Conservation (phyloP, 2,329 filamentous ascomycete species). For the Pseudocercospora pini-densiflorae region DNA sequence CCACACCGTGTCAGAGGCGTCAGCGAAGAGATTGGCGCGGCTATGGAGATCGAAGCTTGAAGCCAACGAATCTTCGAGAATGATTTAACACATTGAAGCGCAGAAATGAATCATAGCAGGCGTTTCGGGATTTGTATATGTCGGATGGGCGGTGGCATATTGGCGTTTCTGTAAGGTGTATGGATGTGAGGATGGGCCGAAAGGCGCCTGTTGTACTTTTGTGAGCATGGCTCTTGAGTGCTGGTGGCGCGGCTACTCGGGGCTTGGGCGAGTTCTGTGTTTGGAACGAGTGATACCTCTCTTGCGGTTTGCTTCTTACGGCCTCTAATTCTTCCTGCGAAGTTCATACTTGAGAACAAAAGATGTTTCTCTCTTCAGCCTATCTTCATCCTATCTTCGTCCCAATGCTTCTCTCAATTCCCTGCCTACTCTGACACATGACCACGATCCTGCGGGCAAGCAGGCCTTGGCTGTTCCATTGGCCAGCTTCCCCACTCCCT, state of each 20-base stretch:
- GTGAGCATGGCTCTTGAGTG: constrained; percentile 11
- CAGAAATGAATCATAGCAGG: neutral
- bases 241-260: constrained; percentile 24
- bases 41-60: constrained; percentile 38
- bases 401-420: neutral
- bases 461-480: neutral
- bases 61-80: neutral
- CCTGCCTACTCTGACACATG: neutral
- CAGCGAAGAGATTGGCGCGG: constrained; percentile 39
- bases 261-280: constrained; percentile 3
- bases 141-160: neutral
- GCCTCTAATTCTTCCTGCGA: constrained; percentile 5
- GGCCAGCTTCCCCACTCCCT: constrained; percentile 3
- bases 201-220: neutral
- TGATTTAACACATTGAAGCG: neutral
- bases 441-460: neutral
- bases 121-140: constrained; percentile 5
- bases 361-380: neutral
- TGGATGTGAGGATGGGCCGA: neutral
- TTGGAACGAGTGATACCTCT: constrained; percentile 8
- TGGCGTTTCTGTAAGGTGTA: constrained; percentile 8
- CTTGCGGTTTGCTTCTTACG: constrained; percentile 9
- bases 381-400: neutral
- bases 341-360: neutral
- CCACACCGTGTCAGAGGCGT: constrained; percentile 33